phyloP scores from a whole-genome alignment of 768 basidiomycete species.

The Leucocoprinus leucothites region DNA sequence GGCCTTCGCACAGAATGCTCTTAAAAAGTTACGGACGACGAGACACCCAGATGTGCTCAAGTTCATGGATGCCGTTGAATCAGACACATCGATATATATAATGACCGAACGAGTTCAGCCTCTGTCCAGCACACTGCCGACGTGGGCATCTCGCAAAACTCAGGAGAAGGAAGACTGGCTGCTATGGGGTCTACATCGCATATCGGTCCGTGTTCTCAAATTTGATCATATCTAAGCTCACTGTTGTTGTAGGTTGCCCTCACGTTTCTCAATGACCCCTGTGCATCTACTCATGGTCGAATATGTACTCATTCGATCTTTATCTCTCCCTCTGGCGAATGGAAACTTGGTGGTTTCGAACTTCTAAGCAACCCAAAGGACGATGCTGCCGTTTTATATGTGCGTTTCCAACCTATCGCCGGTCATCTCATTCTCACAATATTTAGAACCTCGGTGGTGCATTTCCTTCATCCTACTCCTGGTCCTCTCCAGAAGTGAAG shows the following conservation, averaged over 20 bases:
- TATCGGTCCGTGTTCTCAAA: conserved; percentile 58
- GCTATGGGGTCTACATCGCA: conserved; percentile 89
- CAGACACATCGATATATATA: conserved; percentile 83
- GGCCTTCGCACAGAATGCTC: conserved; percentile 82
- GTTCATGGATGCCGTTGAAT: conserved; percentile 91
- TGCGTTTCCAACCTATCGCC: conserved; percentile 34
- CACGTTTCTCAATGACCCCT: conserved; percentile 85
- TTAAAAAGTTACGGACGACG: conserved; percentile 85
- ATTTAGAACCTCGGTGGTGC: conserved; percentile 61
- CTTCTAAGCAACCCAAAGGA: conserved; percentile 82
- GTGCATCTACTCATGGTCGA: conserved; percentile 80
- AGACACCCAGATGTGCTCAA: conserved; percentile 96
- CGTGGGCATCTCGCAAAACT: conserved; percentile 59
- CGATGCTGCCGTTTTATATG: conserved; percentile 74
- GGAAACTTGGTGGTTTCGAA: conserved; percentile 96
- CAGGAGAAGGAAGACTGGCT: conserved; percentile 84
- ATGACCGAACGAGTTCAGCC: conserved; percentile 94
- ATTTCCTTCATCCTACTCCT: conserved; percentile 56
- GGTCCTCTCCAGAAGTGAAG: conserved; percentile 83
- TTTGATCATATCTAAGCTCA: conserved; percentile 7
- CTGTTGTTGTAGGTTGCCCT: conserved; percentile 65
- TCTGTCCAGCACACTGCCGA: conserved; percentile 55
- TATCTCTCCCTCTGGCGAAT: conserved; percentile 91
- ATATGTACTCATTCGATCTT: conserved; percentile 76
- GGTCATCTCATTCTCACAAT: conserved; percentile 3